Evolutionary conservation across 2,329 filamentous ascomycete species (phyloP).

Genomic region (Westerdykella aurantiaca): DNA sequence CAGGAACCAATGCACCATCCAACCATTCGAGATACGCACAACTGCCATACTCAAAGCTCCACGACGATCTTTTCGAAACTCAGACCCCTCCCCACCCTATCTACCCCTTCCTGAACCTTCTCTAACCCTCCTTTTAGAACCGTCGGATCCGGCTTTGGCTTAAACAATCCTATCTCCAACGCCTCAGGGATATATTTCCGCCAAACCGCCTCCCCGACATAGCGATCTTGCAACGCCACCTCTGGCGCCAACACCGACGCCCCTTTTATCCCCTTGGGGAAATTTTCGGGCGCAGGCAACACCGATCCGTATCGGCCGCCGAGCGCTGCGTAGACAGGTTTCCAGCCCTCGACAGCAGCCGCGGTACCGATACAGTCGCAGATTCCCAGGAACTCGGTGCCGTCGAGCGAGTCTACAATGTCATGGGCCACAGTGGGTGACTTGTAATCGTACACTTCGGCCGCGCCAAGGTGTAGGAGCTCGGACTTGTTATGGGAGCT

Average conservation of each 20-base stretch:
- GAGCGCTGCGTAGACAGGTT: constrained; percentile 23
- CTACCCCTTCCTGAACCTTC: constrained; percentile 22
- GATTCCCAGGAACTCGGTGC: constrained; percentile 39
- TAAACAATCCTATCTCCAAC: constrained; percentile 25
- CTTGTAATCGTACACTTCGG: constrained; percentile 30
- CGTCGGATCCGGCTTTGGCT: constrained; percentile 26
- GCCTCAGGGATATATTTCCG: constrained; percentile 29
- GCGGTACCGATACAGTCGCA: constrained; percentile 35
- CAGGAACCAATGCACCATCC: neutral
- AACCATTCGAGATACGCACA: neutral
- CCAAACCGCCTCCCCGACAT: constrained; percentile 31
- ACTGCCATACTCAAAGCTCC: constrained; percentile 8
- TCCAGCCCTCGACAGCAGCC: constrained; percentile 19
- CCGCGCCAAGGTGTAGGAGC: constrained; percentile 26
- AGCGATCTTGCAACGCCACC: constrained; percentile 17
- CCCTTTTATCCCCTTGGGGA: constrained; percentile 26
- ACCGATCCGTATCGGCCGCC: constrained; percentile 27
- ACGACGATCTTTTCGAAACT: constrained; percentile 33
- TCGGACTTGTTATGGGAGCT: constrained; percentile 29
- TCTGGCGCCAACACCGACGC: constrained; percentile 16
- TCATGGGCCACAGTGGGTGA: constrained; percentile 30
- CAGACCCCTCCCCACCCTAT: constrained; percentile 26
- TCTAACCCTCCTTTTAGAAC: constrained; percentile 27
- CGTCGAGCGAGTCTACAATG: constrained; percentile 37
- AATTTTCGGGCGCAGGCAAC: constrained; percentile 12